These are phyloP conservation scores for Flaveria sonorensis DNA, from an alignment of 129 eudicot species.

Conservation along the genomic window DNA sequence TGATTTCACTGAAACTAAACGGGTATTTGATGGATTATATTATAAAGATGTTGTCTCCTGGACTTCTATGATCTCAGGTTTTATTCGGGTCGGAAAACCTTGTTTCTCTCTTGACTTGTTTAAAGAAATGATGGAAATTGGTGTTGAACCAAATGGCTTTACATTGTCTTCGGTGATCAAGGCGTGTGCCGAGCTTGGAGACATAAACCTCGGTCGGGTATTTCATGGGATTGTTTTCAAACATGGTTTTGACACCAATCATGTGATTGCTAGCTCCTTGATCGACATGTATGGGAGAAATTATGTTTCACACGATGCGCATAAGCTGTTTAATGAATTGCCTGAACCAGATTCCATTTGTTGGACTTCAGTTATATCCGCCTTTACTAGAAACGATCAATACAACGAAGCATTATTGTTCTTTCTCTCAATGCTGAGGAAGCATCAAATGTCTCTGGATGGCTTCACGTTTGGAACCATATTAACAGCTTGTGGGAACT, in stretches of 20 bases:
- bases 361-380: constrained; percentile 82
- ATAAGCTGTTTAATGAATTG: constrained; percentile 66
- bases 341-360: constrained; percentile 67
- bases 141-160: constrained; percentile 67
- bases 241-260: constrained; percentile 58
- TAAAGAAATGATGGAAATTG: constrained; percentile 52
- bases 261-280: constrained; percentile 63
- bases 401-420: constrained; percentile 59
- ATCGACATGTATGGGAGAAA: constrained; percentile 85
- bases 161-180: constrained; percentile 78
- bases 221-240: constrained; percentile 68
- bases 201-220: constrained; percentile 47
- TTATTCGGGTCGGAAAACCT: constrained; percentile 52
- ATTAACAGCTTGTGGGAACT: constrained; percentile 77
- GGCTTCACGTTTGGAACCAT: constrained; percentile 68
- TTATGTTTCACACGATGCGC: constrained; percentile 36
- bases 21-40: constrained; percentile 56
- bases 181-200: constrained; percentile 67
- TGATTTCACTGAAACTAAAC: constrained; percentile 39
- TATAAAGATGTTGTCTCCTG: constrained; percentile 72
- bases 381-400: constrained; percentile 63
- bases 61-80: constrained; percentile 83
- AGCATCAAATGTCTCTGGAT: constrained; percentile 47
- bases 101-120: constrained; percentile 42
- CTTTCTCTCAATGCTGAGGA: constrained; percentile 51